These are phyloP conservation scores for Arthrobotrys musiformis DNA, from an alignment of 2,329 filamentous ascomycete species.

Conservation along the genomic window DNA sequence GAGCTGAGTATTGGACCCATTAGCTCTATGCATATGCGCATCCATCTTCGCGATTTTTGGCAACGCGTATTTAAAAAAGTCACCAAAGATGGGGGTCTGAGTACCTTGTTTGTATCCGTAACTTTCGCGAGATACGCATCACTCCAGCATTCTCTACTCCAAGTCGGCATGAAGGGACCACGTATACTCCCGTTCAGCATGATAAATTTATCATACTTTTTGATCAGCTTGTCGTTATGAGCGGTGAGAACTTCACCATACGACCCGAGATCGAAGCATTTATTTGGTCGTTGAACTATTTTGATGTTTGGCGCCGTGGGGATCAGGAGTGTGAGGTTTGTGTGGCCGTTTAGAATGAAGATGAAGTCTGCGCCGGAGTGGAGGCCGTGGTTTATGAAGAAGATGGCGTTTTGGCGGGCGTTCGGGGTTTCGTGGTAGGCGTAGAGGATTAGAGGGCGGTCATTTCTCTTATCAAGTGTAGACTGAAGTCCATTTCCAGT, in stretches of 20 bases:
- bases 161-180: slow-evolving; percentile 63
- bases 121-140: slow-evolving; percentile 61
- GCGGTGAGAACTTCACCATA: slow-evolving; percentile 61
- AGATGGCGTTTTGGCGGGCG: slow-evolving; percentile 61
- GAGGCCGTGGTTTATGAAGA: slow-evolving; percentile 62
- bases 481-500: background rate
- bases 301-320: slow-evolving; percentile 61
- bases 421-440: slow-evolving; percentile 61
- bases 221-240: slow-evolving; percentile 59
- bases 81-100: slow-evolving; percentile 1
- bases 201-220: slow-evolving; percentile 62
- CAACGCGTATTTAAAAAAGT: too few relatives aligned
- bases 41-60: too few relatives aligned
- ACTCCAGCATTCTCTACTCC: slow-evolving; percentile 62
- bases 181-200: slow-evolving; percentile 62
- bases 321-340: slow-evolving; percentile 59
- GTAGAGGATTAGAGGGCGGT: slow-evolving; percentile 60
- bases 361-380: slow-evolving; percentile 63
- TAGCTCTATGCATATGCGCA: too few relatives aligned
- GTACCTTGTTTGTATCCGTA: slow-evolving; percentile 61
- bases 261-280: slow-evolving; percentile 62
- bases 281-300: slow-evolving; percentile 60
- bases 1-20: slow-evolving; percentile 58
- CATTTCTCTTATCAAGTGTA: background rate
- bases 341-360: slow-evolving; percentile 63